Percentiles rank a stretch among this genome's conserved stretches.
Conservation (phyloP, 225 moss, liverwort and hornwort genomes). For the Marchantia paleacea region DNA sequence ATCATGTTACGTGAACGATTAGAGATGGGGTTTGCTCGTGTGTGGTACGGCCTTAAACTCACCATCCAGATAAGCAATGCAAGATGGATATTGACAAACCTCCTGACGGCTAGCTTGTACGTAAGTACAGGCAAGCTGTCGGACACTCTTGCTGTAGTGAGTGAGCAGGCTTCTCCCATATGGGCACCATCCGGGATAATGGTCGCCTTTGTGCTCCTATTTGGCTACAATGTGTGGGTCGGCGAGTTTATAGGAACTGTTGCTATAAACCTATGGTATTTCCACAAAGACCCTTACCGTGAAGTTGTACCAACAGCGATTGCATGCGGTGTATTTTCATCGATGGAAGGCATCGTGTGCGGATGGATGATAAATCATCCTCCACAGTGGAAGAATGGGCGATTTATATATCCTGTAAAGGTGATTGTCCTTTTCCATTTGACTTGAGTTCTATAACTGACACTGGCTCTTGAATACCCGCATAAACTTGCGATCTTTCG, state of each 20-base stretch:
- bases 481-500: neutral
- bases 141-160: conserved; percentile 49
- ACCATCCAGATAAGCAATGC: conserved; percentile 29
- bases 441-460: neutral
- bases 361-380: conserved; percentile 92
- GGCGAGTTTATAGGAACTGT: conserved; percentile 80
- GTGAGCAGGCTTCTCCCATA: conserved; percentile 69
- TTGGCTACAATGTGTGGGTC: conserved; percentile 77
- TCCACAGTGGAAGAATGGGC: conserved; percentile 66
- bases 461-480: neutral
- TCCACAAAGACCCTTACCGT: conserved; percentile 40
- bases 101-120: conserved; percentile 42
- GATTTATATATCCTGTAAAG: conserved; percentile 69
- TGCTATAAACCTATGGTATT: conserved; percentile 71
- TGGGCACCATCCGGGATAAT: conserved; percentile 92
- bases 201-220: conserved; percentile 80
- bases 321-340: conserved; percentile 65
- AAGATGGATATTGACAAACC: conserved; percentile 42
- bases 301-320: conserved; percentile 59
- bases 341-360: conserved; percentile 63
- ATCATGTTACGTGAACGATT: conserved; percentile 16
- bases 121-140: conserved; percentile 60
- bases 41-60: conserved; percentile 23
- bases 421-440: conserved; percentile 30
- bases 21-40: conserved; percentile 29